Evolutionary conservation across 1,139 yeast genomes (phyloP).

Genomic region (Wickerhamomyces sp.): DNA sequence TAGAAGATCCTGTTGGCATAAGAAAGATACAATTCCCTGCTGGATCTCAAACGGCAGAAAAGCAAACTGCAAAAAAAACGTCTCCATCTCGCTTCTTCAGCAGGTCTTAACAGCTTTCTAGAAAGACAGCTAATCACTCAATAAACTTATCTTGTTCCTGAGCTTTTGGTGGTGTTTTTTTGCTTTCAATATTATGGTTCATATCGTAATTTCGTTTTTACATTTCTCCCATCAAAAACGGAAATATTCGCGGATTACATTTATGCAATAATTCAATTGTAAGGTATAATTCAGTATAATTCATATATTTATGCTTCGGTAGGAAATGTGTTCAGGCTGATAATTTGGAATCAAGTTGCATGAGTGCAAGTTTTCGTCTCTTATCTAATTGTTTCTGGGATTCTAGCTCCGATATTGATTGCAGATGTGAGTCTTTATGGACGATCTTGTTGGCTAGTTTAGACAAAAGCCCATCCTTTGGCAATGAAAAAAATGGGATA

Average conservation of each 20-base stretch:
- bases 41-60: constrained; percentile 13
- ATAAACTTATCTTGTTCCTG: too few relatives aligned
- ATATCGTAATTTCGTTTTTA: too few relatives aligned
- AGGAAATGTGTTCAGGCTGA: background rate
- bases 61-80: background rate
- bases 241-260: too few relatives aligned
- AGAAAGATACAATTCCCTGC: constrained; percentile 7
- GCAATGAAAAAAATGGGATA: constrained; percentile 24
- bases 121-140: too few relatives aligned
- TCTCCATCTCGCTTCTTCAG: background rate
- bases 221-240: too few relatives aligned
- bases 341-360: constrained; percentile 31
- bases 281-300: too few relatives aligned
- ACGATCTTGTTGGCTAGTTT: constrained; percentile 4
- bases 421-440: constrained; percentile 7
- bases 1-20: constrained; percentile 14
- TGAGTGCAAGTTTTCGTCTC: constrained; percentile 40
- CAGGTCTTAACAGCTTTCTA: too few relatives aligned
- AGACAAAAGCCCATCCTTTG: constrained; percentile 7
- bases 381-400: constrained; percentile 30
- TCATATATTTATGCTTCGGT: background rate
- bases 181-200: too few relatives aligned
- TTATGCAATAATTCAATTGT: too few relatives aligned
- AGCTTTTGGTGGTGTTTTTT: too few relatives aligned
- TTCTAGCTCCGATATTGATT: constrained; percentile 23